Base-by-base conservation (phyloP, 768 basidiomycete species). In the Xerocomus brunneocitrinus region DNA sequence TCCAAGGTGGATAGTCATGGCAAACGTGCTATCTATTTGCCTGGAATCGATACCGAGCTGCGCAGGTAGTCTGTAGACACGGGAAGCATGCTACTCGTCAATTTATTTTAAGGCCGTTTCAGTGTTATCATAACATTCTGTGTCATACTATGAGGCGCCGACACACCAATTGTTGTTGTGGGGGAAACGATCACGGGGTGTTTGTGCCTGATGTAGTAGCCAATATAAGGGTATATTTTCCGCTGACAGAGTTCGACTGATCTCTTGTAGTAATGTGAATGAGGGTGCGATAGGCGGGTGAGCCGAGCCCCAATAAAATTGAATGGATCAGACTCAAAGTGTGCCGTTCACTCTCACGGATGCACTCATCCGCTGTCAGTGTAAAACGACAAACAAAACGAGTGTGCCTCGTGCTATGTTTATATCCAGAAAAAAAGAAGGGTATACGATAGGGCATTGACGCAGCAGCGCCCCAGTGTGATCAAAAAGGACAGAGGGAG, bases 21-120 rank as follows among this genome's bases (percentile, higher is more conserved):
- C 2, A 48, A 62, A 42, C 51, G 13, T 1, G 41, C 56, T 46
- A 43, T 62, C 30, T 47, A 51, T 28, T 47, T 63, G 1, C 62
- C 62, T 52, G 60, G 54, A 8, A 49, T 57, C 2, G 38, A 62
- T 19, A 13, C 40, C 2, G 28, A 47, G 35, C 25, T 65, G 35
- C 52, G 44, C 47, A 58, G 41, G 25, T 42, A 19, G 19, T 19
- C 19, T 19, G 19, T 19, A 42, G 41, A 16, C 13, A 6, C 24
- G 9, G 22, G 10, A 1, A 22, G 9, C 19, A 5, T n/a, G 36
- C 14, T 35, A 16, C 34, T 35, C 19, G 4, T 3, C 32, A 16
- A 8, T 34, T 16, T 1, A 38, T 5, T 3, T n/a, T 19, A 19
- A 7, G n/a, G 16, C 36, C 13, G n/a, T n/a, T 38, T 7, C n/a